These are phyloP conservation scores for Stellera chamaejasme DNA, from an alignment of 345 rosid genomes.

Conservation along the genomic window DNA sequence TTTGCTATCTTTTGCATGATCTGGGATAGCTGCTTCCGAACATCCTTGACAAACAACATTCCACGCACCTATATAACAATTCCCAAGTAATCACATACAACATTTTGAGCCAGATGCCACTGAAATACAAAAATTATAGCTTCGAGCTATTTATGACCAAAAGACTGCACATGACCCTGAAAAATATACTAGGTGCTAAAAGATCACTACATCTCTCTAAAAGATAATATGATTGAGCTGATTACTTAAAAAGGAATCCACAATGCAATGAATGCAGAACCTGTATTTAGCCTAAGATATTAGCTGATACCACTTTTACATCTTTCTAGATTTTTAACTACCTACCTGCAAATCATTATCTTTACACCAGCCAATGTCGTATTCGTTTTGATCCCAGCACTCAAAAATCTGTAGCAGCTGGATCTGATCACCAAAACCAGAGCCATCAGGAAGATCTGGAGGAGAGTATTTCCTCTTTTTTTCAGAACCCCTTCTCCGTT, in stretches of 20 bases:
- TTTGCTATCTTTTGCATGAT: conserved; percentile 82
- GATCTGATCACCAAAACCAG: conserved; percentile 92
- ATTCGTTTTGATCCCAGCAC: conserved; percentile 61
- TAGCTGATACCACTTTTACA: neutral
- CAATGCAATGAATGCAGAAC: neutral
- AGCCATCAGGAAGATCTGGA: conserved; percentile 81
- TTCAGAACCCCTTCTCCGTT: conserved; percentile 51
- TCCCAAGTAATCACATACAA: neutral
- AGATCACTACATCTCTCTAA: neutral
- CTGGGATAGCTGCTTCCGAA: conserved; percentile 76
- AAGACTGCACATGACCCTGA: too few species aligned
- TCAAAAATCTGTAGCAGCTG: conserved; percentile 86
- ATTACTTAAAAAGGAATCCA: neutral
- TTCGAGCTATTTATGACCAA: too few species aligned
- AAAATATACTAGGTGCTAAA: neutral
- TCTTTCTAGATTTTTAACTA: conserved; percentile 1
- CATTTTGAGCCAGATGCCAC: too few species aligned
- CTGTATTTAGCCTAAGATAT: neutral
- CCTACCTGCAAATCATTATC: conserved; percentile 68
- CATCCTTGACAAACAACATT: conserved; percentile 88
- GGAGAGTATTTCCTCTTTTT: conserved; percentile 72
- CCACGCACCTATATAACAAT: conserved; percentile 61
- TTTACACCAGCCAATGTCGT: conserved; percentile 74
- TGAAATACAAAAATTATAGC: too few species aligned
- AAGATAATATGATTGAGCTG: neutral